Conservation (phyloP, 2,329 filamentous ascomycete genomes). For the Chalara sp. region DNA sequence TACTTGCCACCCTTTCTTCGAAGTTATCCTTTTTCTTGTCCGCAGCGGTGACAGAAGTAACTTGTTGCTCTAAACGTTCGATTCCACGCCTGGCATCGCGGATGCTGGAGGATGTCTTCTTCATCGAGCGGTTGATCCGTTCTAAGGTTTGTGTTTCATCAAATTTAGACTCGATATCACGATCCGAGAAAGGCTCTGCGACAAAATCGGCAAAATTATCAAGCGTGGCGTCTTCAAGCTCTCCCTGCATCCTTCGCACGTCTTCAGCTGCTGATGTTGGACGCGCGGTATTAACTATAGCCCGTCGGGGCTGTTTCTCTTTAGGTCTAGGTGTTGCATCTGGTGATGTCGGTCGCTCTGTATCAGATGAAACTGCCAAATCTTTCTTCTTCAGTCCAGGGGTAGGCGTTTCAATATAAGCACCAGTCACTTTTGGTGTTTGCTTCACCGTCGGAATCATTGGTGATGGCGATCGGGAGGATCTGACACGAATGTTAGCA, state of each 20-base stretch:
- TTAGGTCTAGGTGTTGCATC: background rate
- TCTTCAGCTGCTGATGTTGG: slow-evolving; percentile 20
- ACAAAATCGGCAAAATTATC: slow-evolving; percentile 17
- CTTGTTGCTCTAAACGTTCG: slow-evolving; percentile 46
- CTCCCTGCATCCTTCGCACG: slow-evolving; percentile 18
- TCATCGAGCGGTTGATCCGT: slow-evolving; percentile 46
- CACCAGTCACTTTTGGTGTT: slow-evolving; percentile 25
- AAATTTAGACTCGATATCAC: background rate
- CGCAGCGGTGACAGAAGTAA: slow-evolving; percentile 28
- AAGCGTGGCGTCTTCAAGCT: slow-evolving; percentile 25
- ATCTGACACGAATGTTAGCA: background rate
- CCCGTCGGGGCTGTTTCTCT: slow-evolving; percentile 2
- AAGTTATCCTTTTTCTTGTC: background rate
- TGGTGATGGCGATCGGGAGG: slow-evolving; percentile 12
- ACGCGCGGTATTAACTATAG: slow-evolving; percentile 18
- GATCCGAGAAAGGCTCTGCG: slow-evolving; percentile 4
- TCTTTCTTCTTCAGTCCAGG: slow-evolving; percentile 19
- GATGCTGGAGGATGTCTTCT: slow-evolving; percentile 44
- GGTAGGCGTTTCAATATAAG: slow-evolving; percentile 28
- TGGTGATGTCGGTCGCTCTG: background rate
- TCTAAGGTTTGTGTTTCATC: slow-evolving; percentile 27
- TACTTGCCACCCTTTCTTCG: background rate
- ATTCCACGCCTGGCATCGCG: slow-evolving; percentile 51
- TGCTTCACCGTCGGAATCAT: slow-evolving; percentile 15
- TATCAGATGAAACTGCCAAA: slow-evolving; percentile 2